Evolutionary conservation across 371 early-diverging fungal species (phyloP), one percentile per base, ranked within the genome.

Genomic region (Mortierella polycephala): DNA sequence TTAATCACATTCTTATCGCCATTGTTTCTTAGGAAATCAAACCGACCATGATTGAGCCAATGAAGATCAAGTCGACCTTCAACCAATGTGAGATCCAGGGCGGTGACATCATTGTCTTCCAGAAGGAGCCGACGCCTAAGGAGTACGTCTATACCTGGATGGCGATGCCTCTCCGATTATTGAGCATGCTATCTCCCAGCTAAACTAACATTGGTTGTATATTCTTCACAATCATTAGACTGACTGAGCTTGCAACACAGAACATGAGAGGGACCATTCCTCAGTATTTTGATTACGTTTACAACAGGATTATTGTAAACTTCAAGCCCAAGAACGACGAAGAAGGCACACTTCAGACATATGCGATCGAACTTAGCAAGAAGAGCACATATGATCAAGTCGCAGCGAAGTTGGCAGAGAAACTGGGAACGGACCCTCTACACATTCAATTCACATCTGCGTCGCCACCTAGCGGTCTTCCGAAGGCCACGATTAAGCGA

Each of bases 41-140:
- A 85, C 94, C 96, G 0, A 87, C 86, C 5, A 92, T 96, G 93
- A 91, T 98, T 61, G 97, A 96, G 51, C 71, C 69, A 9, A 84
- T 95, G 82, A 89, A 92, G 74, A 49, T 75, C 30, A 85, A 86
- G 55, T 23, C 64, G 20, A 93, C 93, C 0, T 95, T 96, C 72
- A 72, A 60, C 8, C 77, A 85, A 45, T 90, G 94, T 37, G 97
- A 97, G 74, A 86, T 98, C 53, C 93, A 93, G 68, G 90, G 91
- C 62, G 98, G 99, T 16, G 97, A 98, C 81, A 97, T 98, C 60
- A 88, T 98, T 59, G 92, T 92, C 74, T 91, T 92, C 76, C 96
- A 96, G 77, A 84, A 81, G 44, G 83, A 82, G 10, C 41, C 91
- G 40, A 71, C 85, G 0, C 69, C 81, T 3, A 83, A 87, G 49